These are phyloP conservation scores for Hamigera avellanea DNA, from an alignment of 495 filamentous ascomycete species.

Conservation along the genomic window DNA sequence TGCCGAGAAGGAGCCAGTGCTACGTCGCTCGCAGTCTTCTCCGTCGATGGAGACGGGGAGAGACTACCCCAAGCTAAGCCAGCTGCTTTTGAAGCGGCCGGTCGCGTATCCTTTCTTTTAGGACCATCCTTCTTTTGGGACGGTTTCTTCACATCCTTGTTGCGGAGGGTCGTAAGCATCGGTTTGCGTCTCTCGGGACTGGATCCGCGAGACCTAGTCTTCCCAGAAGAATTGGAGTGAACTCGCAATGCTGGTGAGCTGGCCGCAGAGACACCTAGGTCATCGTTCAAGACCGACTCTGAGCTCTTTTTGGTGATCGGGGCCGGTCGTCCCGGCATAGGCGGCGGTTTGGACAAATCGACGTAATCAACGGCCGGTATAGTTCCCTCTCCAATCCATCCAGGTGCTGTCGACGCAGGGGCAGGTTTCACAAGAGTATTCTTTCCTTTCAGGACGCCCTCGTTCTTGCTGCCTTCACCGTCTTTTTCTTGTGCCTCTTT, in stretches of 20 bases:
- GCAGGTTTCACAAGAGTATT: background rate
- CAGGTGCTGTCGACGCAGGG: conserved; percentile 21
- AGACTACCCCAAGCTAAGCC: conserved; percentile 70
- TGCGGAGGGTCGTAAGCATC: conserved; percentile 76
- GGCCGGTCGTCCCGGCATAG: conserved; percentile 49
- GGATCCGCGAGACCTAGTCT: conserved; percentile 47
- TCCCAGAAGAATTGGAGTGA: conserved; percentile 26
- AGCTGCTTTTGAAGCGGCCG: conserved; percentile 72
- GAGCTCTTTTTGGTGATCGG: conserved; percentile 39
- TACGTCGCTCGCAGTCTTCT: conserved; percentile 24
- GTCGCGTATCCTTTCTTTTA: conserved; percentile 26
- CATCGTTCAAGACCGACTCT: conserved; percentile 16
- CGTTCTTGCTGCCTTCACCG: conserved; percentile 13
- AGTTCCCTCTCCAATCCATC: conserved; percentile 69
- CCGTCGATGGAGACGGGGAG: conserved; percentile 21
- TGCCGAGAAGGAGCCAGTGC: conserved; percentile 21
- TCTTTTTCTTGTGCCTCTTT: conserved; percentile 39
- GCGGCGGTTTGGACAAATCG: conserved; percentile 60
- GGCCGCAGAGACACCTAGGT: background rate
- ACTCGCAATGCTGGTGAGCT: conserved; percentile 23
- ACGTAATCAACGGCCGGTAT: conserved; percentile 68
- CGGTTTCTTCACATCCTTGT: conserved; percentile 46
- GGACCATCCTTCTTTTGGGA: conserved; percentile 33
- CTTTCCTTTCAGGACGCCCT: conserved; percentile 7
- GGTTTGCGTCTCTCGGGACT: conserved; percentile 72